A percentile compares a stretch with the other conserved stretches of the same genome.
phyloP scores from a whole-genome alignment of 768 basidiomycete genomes.

The Lactarius hengduanensis region DNA sequence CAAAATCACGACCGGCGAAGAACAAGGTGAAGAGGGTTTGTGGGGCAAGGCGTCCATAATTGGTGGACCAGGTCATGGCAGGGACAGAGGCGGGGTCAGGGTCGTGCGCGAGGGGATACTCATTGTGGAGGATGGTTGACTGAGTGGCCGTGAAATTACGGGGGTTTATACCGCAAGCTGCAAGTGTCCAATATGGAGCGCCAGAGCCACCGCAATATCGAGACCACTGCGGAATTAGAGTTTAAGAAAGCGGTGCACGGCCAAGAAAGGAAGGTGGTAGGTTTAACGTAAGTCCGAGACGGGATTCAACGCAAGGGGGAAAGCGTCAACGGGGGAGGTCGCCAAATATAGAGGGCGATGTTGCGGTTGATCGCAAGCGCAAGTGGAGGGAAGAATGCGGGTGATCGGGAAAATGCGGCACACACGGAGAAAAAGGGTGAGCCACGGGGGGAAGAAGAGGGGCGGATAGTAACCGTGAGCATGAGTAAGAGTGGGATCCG shows the following conservation, averaged over 20 bases:
- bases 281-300: background rate
- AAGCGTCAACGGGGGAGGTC: background rate
- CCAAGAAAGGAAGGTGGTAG: background rate
- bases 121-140: constrained; percentile 82
- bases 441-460: background rate
- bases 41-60: constrained; percentile 84
- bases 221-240: constrained; percentile 66
- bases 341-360: background rate
- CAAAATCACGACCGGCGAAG: constrained; percentile 86
- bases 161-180: constrained; percentile 88
- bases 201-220: constrained; percentile 94
- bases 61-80: constrained; percentile 96
- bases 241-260: background rate
- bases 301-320: background rate
- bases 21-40: constrained; percentile 94
- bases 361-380: background rate
- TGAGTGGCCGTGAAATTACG: constrained; percentile 82
- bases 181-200: constrained; percentile 91
- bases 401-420: constrained; percentile 2
- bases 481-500: background rate
- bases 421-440: background rate
- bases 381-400: background rate
- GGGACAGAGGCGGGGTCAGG: constrained; percentile 76
- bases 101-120: constrained; percentile 65
- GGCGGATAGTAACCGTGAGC: constrained; percentile 6